A percentile compares a stretch with the other conserved stretches of the same genome.
These are phyloP conservation scores for Prosopis cineraria DNA, from an alignment of 306 rosid species.

Conservation along the genomic window DNA sequence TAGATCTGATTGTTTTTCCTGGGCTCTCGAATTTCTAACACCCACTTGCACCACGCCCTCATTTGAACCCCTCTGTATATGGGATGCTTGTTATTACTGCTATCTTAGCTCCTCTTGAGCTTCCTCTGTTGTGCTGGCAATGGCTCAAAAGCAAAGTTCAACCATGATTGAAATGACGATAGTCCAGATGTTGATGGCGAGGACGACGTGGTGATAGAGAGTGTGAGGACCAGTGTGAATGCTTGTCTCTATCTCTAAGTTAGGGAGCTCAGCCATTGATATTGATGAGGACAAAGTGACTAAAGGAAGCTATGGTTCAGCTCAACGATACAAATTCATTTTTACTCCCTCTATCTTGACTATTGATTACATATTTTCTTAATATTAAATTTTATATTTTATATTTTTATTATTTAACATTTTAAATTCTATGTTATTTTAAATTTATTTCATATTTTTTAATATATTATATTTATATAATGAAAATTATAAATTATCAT, in stretches of 20 bases:
- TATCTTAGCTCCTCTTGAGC: slow-evolving; percentile 47
- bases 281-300: neutral
- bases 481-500: too few relatives aligned
- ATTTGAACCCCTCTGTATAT: slow-evolving; percentile 90
- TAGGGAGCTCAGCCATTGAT: slow-evolving; percentile 48
- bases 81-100: slow-evolving; percentile 52
- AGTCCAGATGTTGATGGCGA: neutral
- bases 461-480: too few relatives aligned
- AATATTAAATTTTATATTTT: too few relatives aligned
- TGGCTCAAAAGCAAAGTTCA: neutral
- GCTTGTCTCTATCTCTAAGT: slow-evolving; percentile 43
- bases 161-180: neutral
- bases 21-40: slow-evolving; percentile 95
- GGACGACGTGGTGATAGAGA: slow-evolving; percentile 27
- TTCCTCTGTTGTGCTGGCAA: slow-evolving; percentile 28
- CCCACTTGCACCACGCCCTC: slow-evolving; percentile 99
- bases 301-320: neutral
- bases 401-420: too few relatives aligned
- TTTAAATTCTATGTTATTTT: too few relatives aligned
- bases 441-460: too few relatives aligned
- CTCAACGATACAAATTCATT: neutral
- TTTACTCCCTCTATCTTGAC: neutral
- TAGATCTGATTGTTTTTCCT: slow-evolving; percentile 92
- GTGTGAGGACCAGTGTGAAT: slow-evolving; percentile 28
- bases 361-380: too few relatives aligned